phyloP scores from a whole-genome alignment of 306 rosid species.

The Glycine soja region DNA sequence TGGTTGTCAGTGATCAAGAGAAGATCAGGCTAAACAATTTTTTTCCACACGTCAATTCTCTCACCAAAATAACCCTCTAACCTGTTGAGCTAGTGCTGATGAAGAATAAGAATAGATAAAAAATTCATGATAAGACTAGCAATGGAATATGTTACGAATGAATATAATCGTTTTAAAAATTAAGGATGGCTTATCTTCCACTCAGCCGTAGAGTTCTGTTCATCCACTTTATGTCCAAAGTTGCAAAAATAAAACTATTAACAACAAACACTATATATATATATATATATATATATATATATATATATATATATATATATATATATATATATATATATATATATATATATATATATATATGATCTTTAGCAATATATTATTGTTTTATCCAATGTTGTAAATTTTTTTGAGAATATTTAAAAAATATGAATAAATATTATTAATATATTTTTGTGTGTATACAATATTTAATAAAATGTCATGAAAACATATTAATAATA shows the following conservation, averaged over 20 bases:
- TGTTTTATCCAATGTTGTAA: no score
- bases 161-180: background rate
- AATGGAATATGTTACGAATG: background rate
- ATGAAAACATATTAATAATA: no score
- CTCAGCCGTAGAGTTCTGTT: background rate
- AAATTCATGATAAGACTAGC: background rate
- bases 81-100: background rate
- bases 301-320: no score
- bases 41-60: background rate
- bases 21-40: background rate
- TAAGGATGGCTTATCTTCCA: background rate
- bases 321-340: no score
- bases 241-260: background rate
- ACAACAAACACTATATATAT: no score
- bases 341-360: no score
- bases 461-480: no score
- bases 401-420: no score
- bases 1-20: background rate
- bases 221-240: background rate
- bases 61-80: background rate
- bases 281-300: no score
- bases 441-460: no score
- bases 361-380: no score
- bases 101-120: background rate
- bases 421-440: no score